phyloP scores from a whole-genome alignment of 768 basidiomycete genomes.

The Agaricus sinodeliciosus region DNA sequence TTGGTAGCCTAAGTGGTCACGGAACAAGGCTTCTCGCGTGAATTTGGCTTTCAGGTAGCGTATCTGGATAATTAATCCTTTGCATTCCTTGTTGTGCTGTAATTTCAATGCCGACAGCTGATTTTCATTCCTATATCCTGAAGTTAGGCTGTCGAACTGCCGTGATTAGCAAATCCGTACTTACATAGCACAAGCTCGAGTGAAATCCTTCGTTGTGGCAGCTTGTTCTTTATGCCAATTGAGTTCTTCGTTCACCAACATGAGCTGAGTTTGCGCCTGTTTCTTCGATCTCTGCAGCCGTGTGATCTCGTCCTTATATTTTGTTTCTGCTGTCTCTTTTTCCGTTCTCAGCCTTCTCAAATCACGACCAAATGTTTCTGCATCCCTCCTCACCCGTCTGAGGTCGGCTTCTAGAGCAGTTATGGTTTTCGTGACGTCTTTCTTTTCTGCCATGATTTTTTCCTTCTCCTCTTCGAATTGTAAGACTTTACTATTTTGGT shows the following conservation, averaged over 20 bases:
- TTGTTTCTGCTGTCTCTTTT: conserved; percentile 56
- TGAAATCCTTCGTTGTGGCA: conserved; percentile 37
- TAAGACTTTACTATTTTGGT: conserved; percentile 56
- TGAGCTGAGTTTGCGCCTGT: conserved; percentile 60
- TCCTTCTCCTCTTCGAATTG: conserved; percentile 58
- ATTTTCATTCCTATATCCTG: conserved; percentile 37
- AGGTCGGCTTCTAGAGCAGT: conserved; percentile 67
- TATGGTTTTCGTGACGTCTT: conserved; percentile 61
- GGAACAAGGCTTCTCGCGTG: conserved; percentile 76
- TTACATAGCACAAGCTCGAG: conserved; percentile 56
- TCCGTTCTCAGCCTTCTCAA: conserved; percentile 59
- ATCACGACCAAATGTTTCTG: conserved; percentile 73
- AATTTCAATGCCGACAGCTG: conserved; percentile 49
- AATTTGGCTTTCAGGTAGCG: conserved; percentile 89
- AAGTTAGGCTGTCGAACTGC: not conserved
- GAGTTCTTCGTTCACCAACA: conserved; percentile 60
- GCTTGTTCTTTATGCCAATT: conserved; percentile 47
- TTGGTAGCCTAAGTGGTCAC: conserved; percentile 74
- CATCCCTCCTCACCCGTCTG: conserved; percentile 65
- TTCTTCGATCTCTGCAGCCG: conserved; percentile 60
- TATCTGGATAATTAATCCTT: conserved; percentile 86
- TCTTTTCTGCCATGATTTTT: conserved; percentile 55
- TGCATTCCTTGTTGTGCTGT: conserved; percentile 83
- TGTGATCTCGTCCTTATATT: conserved; percentile 46
- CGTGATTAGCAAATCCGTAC: conserved; percentile 19